Percentiles rank a stretch among this genome's conserved stretches.
Evolutionary conservation across 2,329 filamentous ascomycete genomes (phyloP).

Genomic region (Aspergillus viridinutans): DNA sequence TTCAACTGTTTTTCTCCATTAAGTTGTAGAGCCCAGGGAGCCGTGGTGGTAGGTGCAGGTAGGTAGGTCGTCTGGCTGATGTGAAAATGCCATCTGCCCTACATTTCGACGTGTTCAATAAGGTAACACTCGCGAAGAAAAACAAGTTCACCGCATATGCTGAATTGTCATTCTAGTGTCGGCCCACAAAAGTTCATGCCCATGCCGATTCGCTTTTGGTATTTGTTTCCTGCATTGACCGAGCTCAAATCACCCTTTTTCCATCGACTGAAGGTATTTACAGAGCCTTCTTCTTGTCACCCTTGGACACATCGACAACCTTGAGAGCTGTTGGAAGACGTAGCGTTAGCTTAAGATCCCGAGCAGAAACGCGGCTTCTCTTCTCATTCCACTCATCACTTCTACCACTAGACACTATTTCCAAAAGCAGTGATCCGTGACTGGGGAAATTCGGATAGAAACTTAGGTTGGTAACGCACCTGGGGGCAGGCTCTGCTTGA

Average conservation of each 20-base stretch:
- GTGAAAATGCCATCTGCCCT: constrained; percentile 10
- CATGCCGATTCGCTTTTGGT: constrained; percentile 23
- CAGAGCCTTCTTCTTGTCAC: constrained; percentile 43
- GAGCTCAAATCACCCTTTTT: constrained; percentile 21
- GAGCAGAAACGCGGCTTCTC: not conserved
- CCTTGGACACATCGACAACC: constrained; percentile 44
- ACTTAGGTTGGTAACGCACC: constrained; percentile 59
- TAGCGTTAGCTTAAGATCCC: constrained; percentile 17
- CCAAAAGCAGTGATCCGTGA: not conserved
- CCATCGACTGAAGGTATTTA: constrained; percentile 30
- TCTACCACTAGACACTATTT: not conserved
- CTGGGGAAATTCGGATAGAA: not conserved
- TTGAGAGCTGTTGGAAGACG: constrained; percentile 35
- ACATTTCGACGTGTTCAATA: constrained; percentile 13
- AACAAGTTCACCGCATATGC: constrained; percentile 9
- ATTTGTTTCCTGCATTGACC: constrained; percentile 26
- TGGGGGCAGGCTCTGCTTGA: constrained; percentile 97
- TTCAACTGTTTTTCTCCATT: constrained; percentile 40
- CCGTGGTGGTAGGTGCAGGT: constrained; percentile 24
- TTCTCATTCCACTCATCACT: not conserved
- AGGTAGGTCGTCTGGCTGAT: constrained; percentile 29
- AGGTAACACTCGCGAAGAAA: constrained; percentile 27
- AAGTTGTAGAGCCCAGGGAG: constrained; percentile 28
- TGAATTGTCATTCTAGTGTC: constrained; percentile 22
- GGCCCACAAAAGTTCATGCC: constrained; percentile 28